Percentiles rank a stretch among this genome's conserved stretches.
Conservation (phyloP, 129 eudicot genomes). For the Flaveria brownii region DNA sequence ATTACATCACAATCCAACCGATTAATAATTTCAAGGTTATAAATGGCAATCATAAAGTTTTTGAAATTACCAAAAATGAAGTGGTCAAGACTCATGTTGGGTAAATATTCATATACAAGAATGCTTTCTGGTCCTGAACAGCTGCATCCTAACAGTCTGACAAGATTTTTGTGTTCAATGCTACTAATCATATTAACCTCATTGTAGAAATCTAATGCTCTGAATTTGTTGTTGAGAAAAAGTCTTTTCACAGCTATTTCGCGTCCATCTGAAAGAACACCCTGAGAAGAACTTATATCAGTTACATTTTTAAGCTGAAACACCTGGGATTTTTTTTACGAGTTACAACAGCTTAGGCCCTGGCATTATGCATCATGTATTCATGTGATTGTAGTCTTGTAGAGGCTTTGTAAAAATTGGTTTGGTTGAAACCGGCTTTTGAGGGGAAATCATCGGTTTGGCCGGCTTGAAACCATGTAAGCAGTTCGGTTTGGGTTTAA, state of each 20-base stretch:
- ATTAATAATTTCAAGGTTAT: neutral
- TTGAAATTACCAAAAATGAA: slow-evolving; percentile 58
- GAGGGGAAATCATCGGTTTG: too few relatives aligned
- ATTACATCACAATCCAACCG: neutral
- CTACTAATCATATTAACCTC: slow-evolving; percentile 79
- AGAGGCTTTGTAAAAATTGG: too few relatives aligned
- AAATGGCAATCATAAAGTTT: neutral
- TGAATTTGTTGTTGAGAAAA: slow-evolving; percentile 69
- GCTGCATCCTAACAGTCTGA: slow-evolving; percentile 75
- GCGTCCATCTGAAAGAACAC: slow-evolving; percentile 76
- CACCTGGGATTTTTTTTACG: too few relatives aligned
- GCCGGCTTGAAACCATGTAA: too few relatives aligned
- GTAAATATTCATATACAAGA: slow-evolving; percentile 73
- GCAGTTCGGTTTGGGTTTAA: too few relatives aligned
- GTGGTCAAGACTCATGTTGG: slow-evolving; percentile 72
- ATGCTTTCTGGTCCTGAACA: slow-evolving; percentile 81
- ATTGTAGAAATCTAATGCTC: slow-evolving; percentile 85
- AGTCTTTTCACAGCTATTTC: slow-evolving; percentile 96
- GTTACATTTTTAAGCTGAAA: neutral
- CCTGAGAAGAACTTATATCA: slow-evolving; percentile 39
- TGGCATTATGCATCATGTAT: too few relatives aligned
- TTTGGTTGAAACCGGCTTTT: too few relatives aligned
- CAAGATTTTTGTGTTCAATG: slow-evolving; percentile 74
- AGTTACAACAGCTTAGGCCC: too few relatives aligned
- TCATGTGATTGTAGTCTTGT: too few relatives aligned